Conservation (phyloP, 139 green algal species). For the Tetradesmus lagerheimii region DNA sequence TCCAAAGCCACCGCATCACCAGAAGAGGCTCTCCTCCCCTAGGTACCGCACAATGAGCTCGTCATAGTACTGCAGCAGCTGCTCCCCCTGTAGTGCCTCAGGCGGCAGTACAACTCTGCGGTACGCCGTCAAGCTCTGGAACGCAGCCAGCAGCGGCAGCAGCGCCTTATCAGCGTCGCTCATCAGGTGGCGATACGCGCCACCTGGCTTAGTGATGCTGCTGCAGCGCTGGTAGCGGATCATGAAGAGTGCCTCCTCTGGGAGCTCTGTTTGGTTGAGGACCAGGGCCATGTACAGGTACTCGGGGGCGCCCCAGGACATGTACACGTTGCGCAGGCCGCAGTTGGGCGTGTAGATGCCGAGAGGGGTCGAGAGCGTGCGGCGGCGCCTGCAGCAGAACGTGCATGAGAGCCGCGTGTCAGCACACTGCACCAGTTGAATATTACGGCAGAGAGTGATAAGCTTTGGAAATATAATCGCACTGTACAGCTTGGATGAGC, state of each 20-base stretch:
- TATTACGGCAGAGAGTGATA: too few species aligned
- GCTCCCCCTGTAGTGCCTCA: conserved; percentile 54
- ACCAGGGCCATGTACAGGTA: conserved; percentile 89
- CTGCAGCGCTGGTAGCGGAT: conserved; percentile 71
- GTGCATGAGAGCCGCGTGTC: background rate
- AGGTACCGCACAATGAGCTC: conserved; percentile 82
- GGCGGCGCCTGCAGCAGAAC: conserved; percentile 68
- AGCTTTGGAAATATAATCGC: too few species aligned
- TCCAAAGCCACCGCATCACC: conserved; percentile 22
- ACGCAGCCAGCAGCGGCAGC: conserved; percentile 79
- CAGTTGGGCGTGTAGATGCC: conserved; percentile 76
- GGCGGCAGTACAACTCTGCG: conserved; percentile 48
- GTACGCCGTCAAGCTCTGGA: conserved; percentile 75
- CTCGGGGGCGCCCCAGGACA: conserved; percentile 63
- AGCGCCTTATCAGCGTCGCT: conserved; percentile 65
- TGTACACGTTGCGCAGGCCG: conserved; percentile 60
- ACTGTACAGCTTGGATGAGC: too few species aligned
- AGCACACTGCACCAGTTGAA: too few species aligned
- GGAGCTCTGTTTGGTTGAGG: conserved; percentile 73
- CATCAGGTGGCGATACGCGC: conserved; percentile 80
- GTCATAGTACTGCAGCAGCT: conserved; percentile 74
- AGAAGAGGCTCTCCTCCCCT: conserved; percentile 60
- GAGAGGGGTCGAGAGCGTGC: conserved; percentile 59
- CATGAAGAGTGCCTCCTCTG: conserved; percentile 83
- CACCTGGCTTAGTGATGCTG: conserved; percentile 59